Evolutionary conservation across 805 yeast species (phyloP).

Genomic region (Torulaspora maleeae): DNA sequence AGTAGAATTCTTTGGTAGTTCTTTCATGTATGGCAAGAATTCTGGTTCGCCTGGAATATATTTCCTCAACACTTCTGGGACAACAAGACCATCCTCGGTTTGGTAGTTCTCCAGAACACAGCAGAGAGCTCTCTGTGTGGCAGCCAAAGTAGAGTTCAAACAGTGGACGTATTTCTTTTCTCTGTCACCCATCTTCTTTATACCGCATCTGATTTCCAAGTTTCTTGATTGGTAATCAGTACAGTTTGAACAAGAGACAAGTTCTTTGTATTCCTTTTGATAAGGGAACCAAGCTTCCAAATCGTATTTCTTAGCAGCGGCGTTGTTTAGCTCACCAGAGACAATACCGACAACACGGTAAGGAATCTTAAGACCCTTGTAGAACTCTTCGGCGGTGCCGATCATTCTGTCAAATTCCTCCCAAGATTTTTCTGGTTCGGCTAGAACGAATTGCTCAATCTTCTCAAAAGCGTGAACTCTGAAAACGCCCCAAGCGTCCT

Average conservation of each 20-base stretch:
- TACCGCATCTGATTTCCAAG: conserved; percentile 97
- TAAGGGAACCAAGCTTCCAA: conserved; percentile 99
- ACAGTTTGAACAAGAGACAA: conserved; percentile 98
- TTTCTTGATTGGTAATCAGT: conserved; percentile 99
- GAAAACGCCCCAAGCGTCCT: conserved; percentile 99
- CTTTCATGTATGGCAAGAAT: conserved; percentile 84
- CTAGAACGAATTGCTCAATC: conserved; percentile 90
- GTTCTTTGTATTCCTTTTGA: conserved; percentile 97
- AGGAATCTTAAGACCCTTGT: conserved; percentile 86
- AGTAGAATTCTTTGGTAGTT: conserved; percentile 90
- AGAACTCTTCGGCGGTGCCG: conserved; percentile 82
- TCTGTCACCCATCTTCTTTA: conserved; percentile 88
- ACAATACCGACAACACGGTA: conserved; percentile 97
- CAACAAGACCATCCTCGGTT: conserved; percentile 87
- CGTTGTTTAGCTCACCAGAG: conserved; percentile 96
- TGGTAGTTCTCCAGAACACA: conserved; percentile 97
- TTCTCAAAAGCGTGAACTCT: conserved; percentile 98
- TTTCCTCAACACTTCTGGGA: conserved; percentile 93
- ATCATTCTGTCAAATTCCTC: conserved; percentile 96
- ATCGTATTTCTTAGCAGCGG: conserved; percentile 98
- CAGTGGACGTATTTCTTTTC: conserved; percentile 98
- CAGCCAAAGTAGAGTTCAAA: conserved; percentile 93
- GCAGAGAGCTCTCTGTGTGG: conserved; percentile 97
- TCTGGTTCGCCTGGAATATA: conserved; percentile 99
- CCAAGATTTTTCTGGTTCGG: conserved; percentile 99